Percentiles rank a stretch among this genome's conserved stretches.
Evolutionary conservation across 371 early-diverging fungal species (phyloP).

Genomic region (Actinomucor elegans): DNA sequence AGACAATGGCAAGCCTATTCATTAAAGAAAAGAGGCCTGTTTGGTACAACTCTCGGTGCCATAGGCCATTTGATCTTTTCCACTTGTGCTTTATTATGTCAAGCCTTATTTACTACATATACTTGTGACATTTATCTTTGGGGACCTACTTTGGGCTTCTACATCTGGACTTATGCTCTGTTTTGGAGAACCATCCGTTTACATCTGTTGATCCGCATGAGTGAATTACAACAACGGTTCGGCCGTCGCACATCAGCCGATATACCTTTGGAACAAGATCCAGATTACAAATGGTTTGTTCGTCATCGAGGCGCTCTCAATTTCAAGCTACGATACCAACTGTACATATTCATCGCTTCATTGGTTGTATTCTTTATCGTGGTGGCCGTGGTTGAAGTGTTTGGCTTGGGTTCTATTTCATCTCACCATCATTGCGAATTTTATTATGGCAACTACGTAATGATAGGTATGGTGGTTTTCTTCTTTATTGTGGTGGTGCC

Average conservation of each 20-base stretch:
- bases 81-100: slow-evolving; percentile 1
- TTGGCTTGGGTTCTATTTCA: not conserved
- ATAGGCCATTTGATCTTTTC: slow-evolving; percentile 10
- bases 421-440: not conserved
- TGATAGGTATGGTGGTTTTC: not conserved
- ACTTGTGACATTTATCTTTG: slow-evolving; percentile 17
- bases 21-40: slow-evolving; percentile 7
- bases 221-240: slow-evolving; percentile 2
- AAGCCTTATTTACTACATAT: not conserved
- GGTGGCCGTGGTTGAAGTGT: not conserved
- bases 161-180: slow-evolving; percentile 16
- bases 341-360: not conserved
- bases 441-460: slow-evolving; percentile 1
- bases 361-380: not conserved
- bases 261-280: not conserved
- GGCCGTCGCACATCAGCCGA: not conserved
- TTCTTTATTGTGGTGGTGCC: slow-evolving; percentile 11
- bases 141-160: slow-evolving; percentile 13
- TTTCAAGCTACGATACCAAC: not conserved
- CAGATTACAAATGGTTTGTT: slow-evolving; percentile 3
- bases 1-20: slow-evolving; percentile 18
- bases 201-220: slow-evolving; percentile 9
- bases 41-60: slow-evolving; percentile 9
- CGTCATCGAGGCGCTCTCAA: not conserved
- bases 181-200: slow-evolving; percentile 13